Evolutionary conservation across 169 alveolate species (phyloP).

Genomic region (Sarcocystis neurona): DNA sequence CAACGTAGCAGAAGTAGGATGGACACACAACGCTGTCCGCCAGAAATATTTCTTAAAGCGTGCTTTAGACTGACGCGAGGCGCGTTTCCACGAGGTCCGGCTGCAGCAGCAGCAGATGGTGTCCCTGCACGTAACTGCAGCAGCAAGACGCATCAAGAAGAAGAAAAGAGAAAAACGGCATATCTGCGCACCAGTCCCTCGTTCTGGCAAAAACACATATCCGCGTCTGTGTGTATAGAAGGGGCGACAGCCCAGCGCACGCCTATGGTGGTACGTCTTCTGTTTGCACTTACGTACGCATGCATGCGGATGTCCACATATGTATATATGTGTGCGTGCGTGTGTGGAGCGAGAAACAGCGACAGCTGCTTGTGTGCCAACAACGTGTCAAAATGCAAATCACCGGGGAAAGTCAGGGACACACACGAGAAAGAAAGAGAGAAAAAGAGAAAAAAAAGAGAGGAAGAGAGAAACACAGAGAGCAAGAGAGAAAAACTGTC

Average conservation of each 20-base stretch:
- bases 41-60: background rate
- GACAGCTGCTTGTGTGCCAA: background rate
- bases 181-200: background rate
- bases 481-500: background rate
- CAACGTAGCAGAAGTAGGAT: background rate
- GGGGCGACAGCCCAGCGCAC: background rate
- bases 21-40: background rate
- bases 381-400: background rate
- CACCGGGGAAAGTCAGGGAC: background rate
- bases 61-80: conserved; percentile 16
- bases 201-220: background rate
- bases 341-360: background rate
- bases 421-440: background rate
- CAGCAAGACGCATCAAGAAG: conserved; percentile 45
- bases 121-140: conserved; percentile 64
- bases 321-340: no score
- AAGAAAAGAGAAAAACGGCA: background rate
- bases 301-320: background rate
- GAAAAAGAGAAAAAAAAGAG: background rate
- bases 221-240: background rate
- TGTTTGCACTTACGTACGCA: background rate
- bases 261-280: background rate
- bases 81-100: conserved; percentile 57
- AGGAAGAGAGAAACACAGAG: background rate
- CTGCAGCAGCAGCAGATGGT: conserved; percentile 66